Conservation (phyloP, 176 grass and related monocot species). For the Cenchrus purpureus region DNA sequence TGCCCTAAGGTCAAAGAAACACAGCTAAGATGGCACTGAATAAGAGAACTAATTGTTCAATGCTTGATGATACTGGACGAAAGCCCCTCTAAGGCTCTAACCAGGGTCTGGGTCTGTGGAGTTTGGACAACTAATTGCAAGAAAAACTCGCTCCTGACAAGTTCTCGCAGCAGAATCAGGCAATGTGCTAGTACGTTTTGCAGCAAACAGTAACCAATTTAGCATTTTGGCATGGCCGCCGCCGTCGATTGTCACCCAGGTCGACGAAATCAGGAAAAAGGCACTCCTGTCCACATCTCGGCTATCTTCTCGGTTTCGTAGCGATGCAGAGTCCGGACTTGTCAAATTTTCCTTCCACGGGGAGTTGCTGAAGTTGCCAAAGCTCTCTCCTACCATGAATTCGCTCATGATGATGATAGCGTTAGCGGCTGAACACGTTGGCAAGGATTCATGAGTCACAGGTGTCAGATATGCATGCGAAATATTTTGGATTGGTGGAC, state of each 20-base stretch:
- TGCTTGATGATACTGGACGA: no score
- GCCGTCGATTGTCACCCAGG: no score
- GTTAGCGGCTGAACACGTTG: slow-evolving; percentile 25
- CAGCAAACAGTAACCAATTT: not conserved
- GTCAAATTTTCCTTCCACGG: no score
- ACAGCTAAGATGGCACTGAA: not conserved
- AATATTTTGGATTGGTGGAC: slow-evolving; percentile 10
- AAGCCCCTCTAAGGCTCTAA: no score
- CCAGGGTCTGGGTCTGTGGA: no score
- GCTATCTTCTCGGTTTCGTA: no score
- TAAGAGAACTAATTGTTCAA: not conserved
- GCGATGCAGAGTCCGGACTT: no score
- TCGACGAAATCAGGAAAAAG: no score
- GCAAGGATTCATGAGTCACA: not conserved
- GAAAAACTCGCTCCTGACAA: not conserved
- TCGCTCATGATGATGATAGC: not conserved
- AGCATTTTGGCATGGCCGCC: not conserved
- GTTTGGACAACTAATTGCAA: not conserved
- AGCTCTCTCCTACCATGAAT: not conserved
- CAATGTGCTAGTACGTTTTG: no score
- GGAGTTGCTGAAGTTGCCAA: no score
- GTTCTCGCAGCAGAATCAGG: no score
- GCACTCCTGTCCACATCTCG: no score
- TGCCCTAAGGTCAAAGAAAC: not conserved
- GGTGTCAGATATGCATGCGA: not conserved